Evolutionary conservation across 192 early-diverging fungal genomes (phyloP).

Genomic region (Obelidium mucronatum): DNA sequence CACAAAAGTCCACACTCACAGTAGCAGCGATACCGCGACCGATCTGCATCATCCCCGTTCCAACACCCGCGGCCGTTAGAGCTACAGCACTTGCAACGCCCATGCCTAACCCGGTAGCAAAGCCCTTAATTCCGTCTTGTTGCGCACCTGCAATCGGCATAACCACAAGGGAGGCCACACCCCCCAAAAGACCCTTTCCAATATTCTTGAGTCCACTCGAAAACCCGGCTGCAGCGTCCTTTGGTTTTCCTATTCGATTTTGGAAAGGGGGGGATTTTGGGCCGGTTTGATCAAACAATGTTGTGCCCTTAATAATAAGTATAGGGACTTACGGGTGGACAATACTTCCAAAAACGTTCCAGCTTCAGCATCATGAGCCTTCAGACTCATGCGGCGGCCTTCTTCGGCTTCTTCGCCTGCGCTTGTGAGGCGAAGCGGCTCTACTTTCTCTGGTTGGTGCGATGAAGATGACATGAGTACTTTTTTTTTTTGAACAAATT

Average conservation of each 20-base stretch:
- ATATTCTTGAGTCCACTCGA: slow-evolving; percentile 42
- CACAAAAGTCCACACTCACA: neutral
- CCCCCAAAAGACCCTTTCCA: slow-evolving; percentile 40
- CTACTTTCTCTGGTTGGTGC: neutral
- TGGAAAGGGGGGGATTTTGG: neutral
- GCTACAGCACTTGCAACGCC: slow-evolving; percentile 39
- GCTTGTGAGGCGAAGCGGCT: slow-evolving; percentile 20
- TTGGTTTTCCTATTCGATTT: slow-evolving; percentile 29
- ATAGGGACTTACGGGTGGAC: slow-evolving; percentile 12
- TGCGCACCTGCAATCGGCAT: slow-evolving; percentile 39
- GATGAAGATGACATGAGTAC: too few species aligned
- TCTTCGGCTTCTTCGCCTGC: neutral
- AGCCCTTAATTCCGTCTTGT: slow-evolving; percentile 37
- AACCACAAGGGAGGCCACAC: slow-evolving; percentile 39
- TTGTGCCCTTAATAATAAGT: neutral
- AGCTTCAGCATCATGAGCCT: slow-evolving; percentile 10
- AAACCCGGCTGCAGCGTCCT: slow-evolving; percentile 41
- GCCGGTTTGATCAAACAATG: too few species aligned
- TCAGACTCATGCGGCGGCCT: neutral
- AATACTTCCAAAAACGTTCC: slow-evolving; percentile 23
- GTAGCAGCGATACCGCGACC: slow-evolving; percentile 45
- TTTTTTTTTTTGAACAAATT: too few species aligned
- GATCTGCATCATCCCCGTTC: slow-evolving; percentile 41
- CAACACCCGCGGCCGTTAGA: slow-evolving; percentile 40
- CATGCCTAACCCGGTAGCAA: slow-evolving; percentile 41